Percentiles rank a stretch among this genome's conserved stretches.
These are phyloP conservation scores for Coix lacrymajobi DNA, from an alignment of 176 grass and related monocot species.

Conservation along the genomic window DNA sequence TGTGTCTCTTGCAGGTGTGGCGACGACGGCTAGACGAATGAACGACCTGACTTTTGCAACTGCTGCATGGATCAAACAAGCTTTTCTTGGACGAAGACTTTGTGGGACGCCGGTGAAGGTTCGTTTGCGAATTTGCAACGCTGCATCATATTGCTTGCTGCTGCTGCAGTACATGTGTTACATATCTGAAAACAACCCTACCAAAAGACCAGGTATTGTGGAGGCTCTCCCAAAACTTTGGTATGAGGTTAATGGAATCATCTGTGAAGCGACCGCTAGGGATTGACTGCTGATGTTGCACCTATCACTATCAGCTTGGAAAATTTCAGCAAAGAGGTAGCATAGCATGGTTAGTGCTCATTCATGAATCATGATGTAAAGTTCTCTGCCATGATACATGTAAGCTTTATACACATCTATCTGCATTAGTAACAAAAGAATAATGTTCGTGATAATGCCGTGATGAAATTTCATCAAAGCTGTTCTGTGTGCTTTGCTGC, in stretches of 20 bases:
- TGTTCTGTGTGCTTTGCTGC: not conserved
- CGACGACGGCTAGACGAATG: not conserved
- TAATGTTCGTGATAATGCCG: not conserved
- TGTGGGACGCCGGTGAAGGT: not conserved
- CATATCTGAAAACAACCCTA: too few relatives aligned
- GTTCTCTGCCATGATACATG: not conserved
- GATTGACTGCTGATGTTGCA: constrained; percentile 1
- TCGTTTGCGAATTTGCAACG: not conserved
- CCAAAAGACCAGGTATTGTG: too few relatives aligned
- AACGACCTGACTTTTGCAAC: not conserved
- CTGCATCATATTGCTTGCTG: not conserved
- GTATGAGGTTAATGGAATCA: constrained; percentile 14
- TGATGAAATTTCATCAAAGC: not conserved
- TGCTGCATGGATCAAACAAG: not conserved
- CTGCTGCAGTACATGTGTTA: too few relatives aligned
- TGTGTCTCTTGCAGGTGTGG: not conserved
- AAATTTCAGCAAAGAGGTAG: constrained; percentile 14
- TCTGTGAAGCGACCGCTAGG: not conserved
- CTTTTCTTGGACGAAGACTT: not conserved
- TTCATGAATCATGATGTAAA: not conserved
- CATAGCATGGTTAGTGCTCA: not conserved
- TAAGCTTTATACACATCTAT: not conserved
- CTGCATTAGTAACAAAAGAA: not conserved
- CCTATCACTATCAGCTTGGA: not conserved
- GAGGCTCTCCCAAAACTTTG: not conserved